Base-by-base conservation (phyloP, 2,329 filamentous ascomycete genomes). In the Hypoxylon sp. region DNA sequence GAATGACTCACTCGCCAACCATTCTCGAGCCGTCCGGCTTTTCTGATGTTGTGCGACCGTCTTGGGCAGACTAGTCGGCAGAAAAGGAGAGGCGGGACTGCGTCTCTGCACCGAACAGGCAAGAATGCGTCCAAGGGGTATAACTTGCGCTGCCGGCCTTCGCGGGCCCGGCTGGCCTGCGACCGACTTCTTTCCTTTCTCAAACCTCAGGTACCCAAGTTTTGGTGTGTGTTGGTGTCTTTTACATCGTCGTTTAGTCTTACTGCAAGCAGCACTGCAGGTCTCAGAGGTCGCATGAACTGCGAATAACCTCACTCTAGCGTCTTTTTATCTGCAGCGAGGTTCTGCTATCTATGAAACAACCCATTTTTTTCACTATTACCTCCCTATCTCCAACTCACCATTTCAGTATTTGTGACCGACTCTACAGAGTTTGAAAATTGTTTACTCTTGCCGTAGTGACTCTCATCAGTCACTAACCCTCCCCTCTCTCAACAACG, bases 1-100 rank as follows among this genome's bases (percentile, higher is more conserved):
- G 54, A 63, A 65, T 70, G 69, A 70, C 66, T 71, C 69, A 73
- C 65, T 67, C 57, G 56, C 70, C 69, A 72, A 71, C 69, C 70
- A 67, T 70, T 57, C 53, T 62, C 55, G 55, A 62, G 55, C 33
- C 60, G 57, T 55, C 56, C 61, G 63, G 54, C 55, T 48, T 47
- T 71, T 69, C 64, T 71, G 70, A 72, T 60, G 64, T 64, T 42
- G 59, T 58, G 55, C 54, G 52, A 54, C 55, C 46, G 58, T 63
- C 47, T 60, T 52, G 53, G 46, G 55, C 24, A 52, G 47, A 58
- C 27, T 54, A 55, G 61, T 41, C 33, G 48, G 59, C 58, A 59
- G 55, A 61, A 62, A 21, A 42, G 40, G 62, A 61, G 63, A 63
- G 65, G 62, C 58, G 59, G 66, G 56, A 31, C 43, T 17, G 31